phyloP scores from a whole-genome alignment of 2,329 filamentous ascomycete species.

The Colletotrichum sp. region DNA sequence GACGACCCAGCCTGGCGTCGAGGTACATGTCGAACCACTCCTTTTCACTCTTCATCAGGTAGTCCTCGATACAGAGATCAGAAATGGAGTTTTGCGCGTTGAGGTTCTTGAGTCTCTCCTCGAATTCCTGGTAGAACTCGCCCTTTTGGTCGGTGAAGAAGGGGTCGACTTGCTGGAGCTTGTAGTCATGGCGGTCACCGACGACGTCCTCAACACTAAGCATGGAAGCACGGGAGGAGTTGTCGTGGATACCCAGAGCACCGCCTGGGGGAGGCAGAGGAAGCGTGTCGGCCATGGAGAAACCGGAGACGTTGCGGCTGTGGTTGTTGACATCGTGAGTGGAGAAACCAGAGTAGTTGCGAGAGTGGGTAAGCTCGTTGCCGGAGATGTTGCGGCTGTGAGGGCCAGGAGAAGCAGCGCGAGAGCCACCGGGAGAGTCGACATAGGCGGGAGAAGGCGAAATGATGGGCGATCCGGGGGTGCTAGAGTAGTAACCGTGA shows the following conservation, averaged over 20 bases:
- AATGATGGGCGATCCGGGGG: conserved; percentile 14
- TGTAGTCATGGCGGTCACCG: conserved; percentile 65
- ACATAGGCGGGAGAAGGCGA: conserved; percentile 9
- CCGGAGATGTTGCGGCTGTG: background rate
- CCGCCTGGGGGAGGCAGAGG: conserved; percentile 24
- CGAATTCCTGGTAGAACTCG: conserved; percentile 64
- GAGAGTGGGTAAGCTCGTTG: conserved; percentile 21
- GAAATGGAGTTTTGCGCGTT: conserved; percentile 60
- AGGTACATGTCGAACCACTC: conserved; percentile 68
- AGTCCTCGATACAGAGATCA: conserved; percentile 69
- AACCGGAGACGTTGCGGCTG: conserved; percentile 12
- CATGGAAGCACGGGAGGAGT: conserved; percentile 39
- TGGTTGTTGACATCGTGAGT: background rate
- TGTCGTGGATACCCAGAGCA: conserved; percentile 19
- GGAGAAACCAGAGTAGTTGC: conserved; percentile 15
- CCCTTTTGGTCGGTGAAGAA: conserved; percentile 71
- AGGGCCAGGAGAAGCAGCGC: conserved; percentile 4
- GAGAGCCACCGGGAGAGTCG: conserved; percentile 16
- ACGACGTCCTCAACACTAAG: conserved; percentile 63
- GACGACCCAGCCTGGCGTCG: conserved; percentile 60
- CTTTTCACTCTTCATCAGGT: conserved; percentile 68
- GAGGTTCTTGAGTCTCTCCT: conserved; percentile 59
- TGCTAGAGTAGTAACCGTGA: conserved; percentile 1
- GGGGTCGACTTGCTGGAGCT: conserved; percentile 69
- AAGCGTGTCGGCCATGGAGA: conserved; percentile 28